These are phyloP conservation scores for Xylaria hypoxylon DNA, from an alignment of 2,329 filamentous ascomycete genomes.

Conservation along the genomic window DNA sequence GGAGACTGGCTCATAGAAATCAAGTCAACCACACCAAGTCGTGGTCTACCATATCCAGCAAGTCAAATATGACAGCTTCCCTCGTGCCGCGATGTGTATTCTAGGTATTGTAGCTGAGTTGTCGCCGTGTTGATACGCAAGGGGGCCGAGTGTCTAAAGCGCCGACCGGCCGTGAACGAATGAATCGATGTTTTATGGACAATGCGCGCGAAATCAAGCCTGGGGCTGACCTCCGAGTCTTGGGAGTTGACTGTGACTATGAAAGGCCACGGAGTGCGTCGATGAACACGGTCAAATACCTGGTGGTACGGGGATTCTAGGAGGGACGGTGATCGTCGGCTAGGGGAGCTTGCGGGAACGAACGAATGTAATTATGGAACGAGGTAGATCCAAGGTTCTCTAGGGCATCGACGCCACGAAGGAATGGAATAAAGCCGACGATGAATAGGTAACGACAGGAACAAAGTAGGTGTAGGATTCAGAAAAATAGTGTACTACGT, in stretches of 20 bases:
- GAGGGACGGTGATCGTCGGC: constrained; percentile 22
- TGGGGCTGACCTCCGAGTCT: too few relatives aligned
- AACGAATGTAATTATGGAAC: constrained; percentile 22
- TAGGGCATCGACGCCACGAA: background rate
- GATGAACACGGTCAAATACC: too few relatives aligned
- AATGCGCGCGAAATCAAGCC: background rate
- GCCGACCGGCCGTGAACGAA: constrained; percentile 20
- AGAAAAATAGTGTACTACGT: constrained; percentile 32
- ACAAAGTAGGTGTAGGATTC: constrained; percentile 22
- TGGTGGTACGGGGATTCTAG: background rate
- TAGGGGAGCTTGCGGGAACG: constrained; percentile 13
- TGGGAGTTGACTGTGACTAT: background rate
- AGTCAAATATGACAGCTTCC: background rate
- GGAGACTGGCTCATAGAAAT: constrained; percentile 3
- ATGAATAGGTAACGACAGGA: constrained; percentile 16
- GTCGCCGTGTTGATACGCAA: background rate
- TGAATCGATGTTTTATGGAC: constrained; percentile 9
- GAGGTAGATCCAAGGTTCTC: background rate
- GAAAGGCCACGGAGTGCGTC: background rate
- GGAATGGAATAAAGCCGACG: background rate
- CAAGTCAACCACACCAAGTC: constrained; percentile 12
- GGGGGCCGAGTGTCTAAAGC: background rate
- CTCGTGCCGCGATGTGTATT: background rate
- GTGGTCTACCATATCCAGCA: constrained; percentile 3
- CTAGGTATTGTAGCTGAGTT: background rate